Evolutionary conservation across 768 basidiomycete genomes (phyloP).

Genomic region (Rhodosporidiobolus sp.): DNA sequence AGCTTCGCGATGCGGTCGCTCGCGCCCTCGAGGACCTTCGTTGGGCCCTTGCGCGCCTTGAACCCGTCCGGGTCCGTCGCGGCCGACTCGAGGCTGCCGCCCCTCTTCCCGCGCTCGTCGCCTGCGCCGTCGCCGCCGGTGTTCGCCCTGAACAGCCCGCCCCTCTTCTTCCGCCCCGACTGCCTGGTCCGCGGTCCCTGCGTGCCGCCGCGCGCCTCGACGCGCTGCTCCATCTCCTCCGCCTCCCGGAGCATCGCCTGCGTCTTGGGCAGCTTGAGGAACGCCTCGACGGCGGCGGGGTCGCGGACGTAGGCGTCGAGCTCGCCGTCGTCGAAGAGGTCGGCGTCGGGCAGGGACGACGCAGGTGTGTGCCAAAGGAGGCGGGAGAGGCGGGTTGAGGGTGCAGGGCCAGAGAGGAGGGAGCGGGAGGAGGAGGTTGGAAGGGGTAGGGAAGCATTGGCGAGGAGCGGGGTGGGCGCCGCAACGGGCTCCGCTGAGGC

Average conservation of each 20-base stretch:
- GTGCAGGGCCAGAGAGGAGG: too few species aligned
- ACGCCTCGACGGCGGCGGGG: background rate
- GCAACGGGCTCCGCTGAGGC: too few species aligned
- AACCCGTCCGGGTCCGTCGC: background rate
- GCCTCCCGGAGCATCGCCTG: slow-evolving; percentile 6
- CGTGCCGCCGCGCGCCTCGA: background rate
- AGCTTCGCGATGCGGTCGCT: slow-evolving; percentile 6
- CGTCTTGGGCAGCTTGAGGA: slow-evolving; percentile 1
- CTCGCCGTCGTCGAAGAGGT: slow-evolving; percentile 31
- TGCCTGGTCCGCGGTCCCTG: too few species aligned
- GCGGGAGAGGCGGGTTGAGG: slow-evolving; percentile 1
- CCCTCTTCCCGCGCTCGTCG: too few species aligned
- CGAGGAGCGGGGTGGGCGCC: too few species aligned
- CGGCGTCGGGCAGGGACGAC: slow-evolving; percentile 12
- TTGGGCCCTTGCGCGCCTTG: background rate
- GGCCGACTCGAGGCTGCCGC: too few species aligned
- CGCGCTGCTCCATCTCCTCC: background rate
- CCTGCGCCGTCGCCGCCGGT: too few species aligned
- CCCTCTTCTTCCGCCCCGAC: background rate
- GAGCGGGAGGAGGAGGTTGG: too few species aligned
- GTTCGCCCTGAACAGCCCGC: too few species aligned
- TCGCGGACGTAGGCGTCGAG: slow-evolving; percentile 28
- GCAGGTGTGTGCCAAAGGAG: slow-evolving; percentile 22
- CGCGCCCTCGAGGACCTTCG: slow-evolving; percentile 12
- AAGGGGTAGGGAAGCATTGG: too few species aligned